phyloP scores from a whole-genome alignment of 1,284 basidiomycete species.

The Malassezia psittaci region DNA sequence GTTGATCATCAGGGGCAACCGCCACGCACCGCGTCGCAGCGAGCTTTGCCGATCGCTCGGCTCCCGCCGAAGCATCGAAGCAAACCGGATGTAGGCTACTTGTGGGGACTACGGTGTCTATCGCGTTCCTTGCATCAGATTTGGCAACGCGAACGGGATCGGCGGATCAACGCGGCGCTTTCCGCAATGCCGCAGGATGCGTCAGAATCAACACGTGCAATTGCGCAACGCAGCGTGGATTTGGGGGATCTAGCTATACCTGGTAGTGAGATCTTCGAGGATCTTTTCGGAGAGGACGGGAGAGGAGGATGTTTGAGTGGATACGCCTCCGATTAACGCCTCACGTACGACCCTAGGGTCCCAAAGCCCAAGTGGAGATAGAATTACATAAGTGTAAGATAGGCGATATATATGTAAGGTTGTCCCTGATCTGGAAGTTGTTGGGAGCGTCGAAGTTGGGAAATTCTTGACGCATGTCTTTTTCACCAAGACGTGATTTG shows the following conservation, averaged over 20 bases:
- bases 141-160: slow-evolving; percentile 31
- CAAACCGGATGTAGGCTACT: slow-evolving; percentile 83
- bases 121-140: slow-evolving; percentile 56
- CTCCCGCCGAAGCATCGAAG: slow-evolving; percentile 85
- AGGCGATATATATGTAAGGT: too few species aligned
- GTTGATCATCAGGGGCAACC: slow-evolving; percentile 5
- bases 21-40: slow-evolving; percentile 34
- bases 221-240: slow-evolving; percentile 19
- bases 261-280: slow-evolving; percentile 41
- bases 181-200: not conserved
- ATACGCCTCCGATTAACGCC: slow-evolving; percentile 22
- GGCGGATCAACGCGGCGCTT: slow-evolving; percentile 17
- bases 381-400: too few species aligned
- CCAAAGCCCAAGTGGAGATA: not conserved
- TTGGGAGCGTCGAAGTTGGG: too few species aligned
- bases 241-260: slow-evolving; percentile 33
- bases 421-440: too few species aligned
- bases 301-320: slow-evolving; percentile 22
- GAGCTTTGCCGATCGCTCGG: slow-evolving; percentile 46
- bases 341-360: not conserved
- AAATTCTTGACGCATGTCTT: not conserved
- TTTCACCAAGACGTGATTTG: not conserved
- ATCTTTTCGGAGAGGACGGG: slow-evolving; percentile 38
- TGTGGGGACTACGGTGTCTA: slow-evolving; percentile 78
- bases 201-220: slow-evolving; percentile 12